Evolutionary conservation across 2,329 filamentous ascomycete genomes (phyloP), one percentile per base, ranked within the genome.

Genomic region (Cordyceps pruinosa): DNA sequence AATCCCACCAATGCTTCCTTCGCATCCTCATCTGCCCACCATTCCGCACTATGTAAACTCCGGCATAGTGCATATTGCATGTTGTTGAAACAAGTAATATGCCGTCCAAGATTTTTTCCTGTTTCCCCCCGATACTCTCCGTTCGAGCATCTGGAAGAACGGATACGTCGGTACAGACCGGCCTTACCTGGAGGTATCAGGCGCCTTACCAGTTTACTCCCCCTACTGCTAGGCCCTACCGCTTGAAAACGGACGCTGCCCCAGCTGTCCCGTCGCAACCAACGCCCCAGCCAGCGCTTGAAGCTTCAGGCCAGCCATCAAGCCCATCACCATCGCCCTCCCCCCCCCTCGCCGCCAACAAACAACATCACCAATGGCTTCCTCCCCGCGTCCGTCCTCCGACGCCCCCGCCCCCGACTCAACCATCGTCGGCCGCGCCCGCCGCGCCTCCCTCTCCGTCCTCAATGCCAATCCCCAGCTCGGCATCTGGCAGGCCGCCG

Each of bases 401-500:
- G 52, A 42, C n/a, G 57, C 58, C 17, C 45, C 52, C 10, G 52
- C 34, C 30, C 26, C 48, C 17, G 58, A 51, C 44, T 51, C 34
- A 19, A 55, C 61, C 55, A 60, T 66, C 58, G 61, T 62, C 41
- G 60, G 60, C 35, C 64, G 64, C 48, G 66, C 62, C 61, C 59
- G 66, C 7, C 58, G 63, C 34, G 66, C 66, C 12, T 68, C 66
- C 26, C 15, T 66, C 45, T 64, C 65, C 15, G 26, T 68, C 46
- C 59, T 67, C 35, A 66, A 66, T 32, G 60, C 61, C 42, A 68
- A 65, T 48, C 66, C 65, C 2, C 66, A 68, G 58, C 59, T 68
- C 41, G 66, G 66, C 56, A 63, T 66, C 56, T 68, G 66, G 66
- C 66, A 68, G 60, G 66, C 66, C 49, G 61, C 66, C 39, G 66